Percentiles rank a stretch among this genome's conserved stretches.
phyloP scores from a whole-genome alignment of 331 rosid species.

The Malus hybrid region DNA sequence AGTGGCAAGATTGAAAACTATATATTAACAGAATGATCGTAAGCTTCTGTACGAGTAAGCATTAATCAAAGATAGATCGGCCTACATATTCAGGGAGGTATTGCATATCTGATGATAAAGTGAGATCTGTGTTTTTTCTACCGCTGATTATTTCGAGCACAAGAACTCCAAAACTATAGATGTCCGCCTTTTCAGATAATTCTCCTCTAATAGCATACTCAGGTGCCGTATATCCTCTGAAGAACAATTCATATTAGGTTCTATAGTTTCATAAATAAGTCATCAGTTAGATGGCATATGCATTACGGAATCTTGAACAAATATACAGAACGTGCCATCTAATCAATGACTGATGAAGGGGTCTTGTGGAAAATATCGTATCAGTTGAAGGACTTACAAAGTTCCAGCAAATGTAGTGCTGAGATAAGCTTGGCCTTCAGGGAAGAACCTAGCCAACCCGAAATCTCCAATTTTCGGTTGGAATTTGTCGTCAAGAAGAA shows the following conservation, averaged over 20 bases:
- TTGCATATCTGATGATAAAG: slow-evolving; percentile 69
- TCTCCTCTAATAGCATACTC: slow-evolving; percentile 89
- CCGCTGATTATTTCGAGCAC: slow-evolving; percentile 72
- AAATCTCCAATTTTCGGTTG: slow-evolving; percentile 89
- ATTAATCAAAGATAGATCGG: neutral
- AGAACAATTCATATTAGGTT: neutral
- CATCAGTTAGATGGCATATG: neutral
- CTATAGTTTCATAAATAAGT: no score
- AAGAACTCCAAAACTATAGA: slow-evolving; percentile 91
- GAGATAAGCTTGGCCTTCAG: slow-evolving; percentile 84
- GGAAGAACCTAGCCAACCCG: slow-evolving; percentile 89
- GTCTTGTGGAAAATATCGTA: neutral
- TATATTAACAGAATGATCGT: neutral
- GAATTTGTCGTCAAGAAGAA: slow-evolving; percentile 81
- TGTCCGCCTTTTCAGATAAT: slow-evolving; percentile 83
- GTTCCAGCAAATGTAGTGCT: slow-evolving; percentile 92
- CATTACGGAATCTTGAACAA: neutral
- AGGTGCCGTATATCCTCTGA: slow-evolving; percentile 87
- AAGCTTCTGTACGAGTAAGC: neutral
- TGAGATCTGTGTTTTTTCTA: slow-evolving; percentile 74
- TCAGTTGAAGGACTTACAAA: slow-evolving; percentile 42
- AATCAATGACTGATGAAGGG: neutral
- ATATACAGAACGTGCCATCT: neutral
- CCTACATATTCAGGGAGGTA: slow-evolving; percentile 85
- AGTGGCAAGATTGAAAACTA: neutral